Base-by-base conservation (phyloP, 495 filamentous ascomycete genomes). In the Penicillium maclennaniae region DNA sequence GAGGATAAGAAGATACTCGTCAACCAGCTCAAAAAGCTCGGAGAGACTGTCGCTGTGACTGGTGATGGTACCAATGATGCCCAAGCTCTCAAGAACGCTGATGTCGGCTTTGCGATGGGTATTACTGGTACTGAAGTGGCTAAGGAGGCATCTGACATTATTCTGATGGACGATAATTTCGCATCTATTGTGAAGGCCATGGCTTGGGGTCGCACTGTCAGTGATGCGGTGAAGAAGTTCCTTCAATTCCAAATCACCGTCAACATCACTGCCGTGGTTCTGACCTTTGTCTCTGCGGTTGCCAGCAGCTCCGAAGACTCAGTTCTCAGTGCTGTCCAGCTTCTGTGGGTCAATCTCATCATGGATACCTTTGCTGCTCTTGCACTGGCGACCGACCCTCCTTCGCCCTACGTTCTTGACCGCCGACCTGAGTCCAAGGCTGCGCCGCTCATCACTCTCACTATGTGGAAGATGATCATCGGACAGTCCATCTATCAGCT, bases 341-440 rank as follows among this genome's bases (percentile, higher is more conserved):
- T 95, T 42, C 79, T 96, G 23, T 96, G 90, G 90, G 87, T 95
- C 38, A 95, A 96, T 65, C 72, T 95, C 40, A 93, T 95, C 65
- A 93, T 95, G 89, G 91, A 96, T 61, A 93, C 90, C n/a, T 89
- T 95, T 60, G 91, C 89, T 4, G 90, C 91, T n/a, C 82, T 95
- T 45, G 91, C 90, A n/a, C 75, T 95, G 27, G 90, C 91, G 15
- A 95, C 90, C 1, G 91, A 96, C 66, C 84, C 87, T 6, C 89
- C 91, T 3, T 81, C 85, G 7, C 73, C 79, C 9, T 78, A 74
- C 31, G 80, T 95, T 45, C 77, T 96, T 17, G 66, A 90, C 58
- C 85, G 90, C 17, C 78, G 82, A 53, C 91, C 91, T 0, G 86
- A 92, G 59, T 81, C 82, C 5, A 92, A 90, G 65, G 85, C 86